phyloP scores from a whole-genome alignment of 208 protist species.

The Porcisia hertigi region DNA sequence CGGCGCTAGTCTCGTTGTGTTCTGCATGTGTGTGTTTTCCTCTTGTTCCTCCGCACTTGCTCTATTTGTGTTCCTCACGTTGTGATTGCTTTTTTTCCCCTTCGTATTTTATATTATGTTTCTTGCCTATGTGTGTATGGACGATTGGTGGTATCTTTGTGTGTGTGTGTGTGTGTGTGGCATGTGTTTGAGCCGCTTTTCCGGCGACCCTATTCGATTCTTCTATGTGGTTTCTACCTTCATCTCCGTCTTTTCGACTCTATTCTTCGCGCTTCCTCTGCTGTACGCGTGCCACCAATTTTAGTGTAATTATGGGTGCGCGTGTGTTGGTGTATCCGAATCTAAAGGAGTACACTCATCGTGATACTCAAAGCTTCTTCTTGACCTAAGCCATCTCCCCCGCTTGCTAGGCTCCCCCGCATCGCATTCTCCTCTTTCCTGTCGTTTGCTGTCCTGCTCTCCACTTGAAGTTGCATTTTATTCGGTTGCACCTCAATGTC shows the following conservation, averaged over 20 bases:
- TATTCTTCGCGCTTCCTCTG: background rate
- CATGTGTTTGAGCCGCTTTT: too few species aligned
- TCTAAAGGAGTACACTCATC: background rate
- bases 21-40: too few species aligned
- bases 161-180: constrained; percentile 2
- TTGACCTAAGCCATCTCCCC: background rate
- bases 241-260: background rate
- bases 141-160: background rate
- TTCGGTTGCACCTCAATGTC: background rate
- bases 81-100: background rate
- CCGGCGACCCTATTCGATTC: background rate
- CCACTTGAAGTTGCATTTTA: too few species aligned
- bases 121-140: background rate
- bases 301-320: background rate
- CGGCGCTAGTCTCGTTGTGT: too few species aligned
- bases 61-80: too few species aligned
- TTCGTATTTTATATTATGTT: too few species aligned
- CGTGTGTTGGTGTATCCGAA: background rate
- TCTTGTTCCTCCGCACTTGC: too few species aligned
- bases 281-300: background rate
- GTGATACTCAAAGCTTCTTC: background rate
- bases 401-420: background rate
- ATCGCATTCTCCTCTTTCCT: background rate
- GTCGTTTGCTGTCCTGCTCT: background rate
- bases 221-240: background rate